phyloP scores from a whole-genome alignment of 2,329 filamentous ascomycete genomes.

The Xylaria polymorpha region DNA sequence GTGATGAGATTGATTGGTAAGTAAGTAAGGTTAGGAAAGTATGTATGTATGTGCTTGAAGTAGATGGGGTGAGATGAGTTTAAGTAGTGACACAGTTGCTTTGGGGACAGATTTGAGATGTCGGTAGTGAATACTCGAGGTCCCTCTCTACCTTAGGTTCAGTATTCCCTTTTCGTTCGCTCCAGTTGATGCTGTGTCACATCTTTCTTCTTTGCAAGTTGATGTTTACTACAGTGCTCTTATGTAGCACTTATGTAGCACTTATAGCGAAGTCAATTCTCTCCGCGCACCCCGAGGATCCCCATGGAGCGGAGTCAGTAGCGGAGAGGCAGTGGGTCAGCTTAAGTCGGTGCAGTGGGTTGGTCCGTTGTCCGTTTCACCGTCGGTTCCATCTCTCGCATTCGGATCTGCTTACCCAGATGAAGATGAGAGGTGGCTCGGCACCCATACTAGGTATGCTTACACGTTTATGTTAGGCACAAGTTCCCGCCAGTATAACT shows the following conservation, averaged over 20 bases:
- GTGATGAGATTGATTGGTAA: not conserved
- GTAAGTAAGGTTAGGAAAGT: no score
- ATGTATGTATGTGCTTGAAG: not conserved
- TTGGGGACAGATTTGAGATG: not conserved
- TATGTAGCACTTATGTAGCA: not conserved
- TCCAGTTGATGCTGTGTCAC: not conserved
- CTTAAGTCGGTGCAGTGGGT: constrained; percentile 12
- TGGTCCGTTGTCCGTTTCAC: constrained; percentile 13
- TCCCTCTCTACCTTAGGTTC: not conserved
- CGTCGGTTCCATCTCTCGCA: constrained; percentile 19
- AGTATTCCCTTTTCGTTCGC: not conserved
- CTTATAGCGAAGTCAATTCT: not conserved
- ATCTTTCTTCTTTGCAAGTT: not conserved
- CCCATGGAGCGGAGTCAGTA: not conserved
- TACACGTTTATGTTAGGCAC: not conserved
- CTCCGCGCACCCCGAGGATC: not conserved
- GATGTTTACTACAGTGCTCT: not conserved
- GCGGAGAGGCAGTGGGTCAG: constrained; percentile 9
- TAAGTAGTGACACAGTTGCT: not conserved
- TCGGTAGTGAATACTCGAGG: not conserved
- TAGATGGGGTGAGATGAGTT: not conserved
- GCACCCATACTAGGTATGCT: not conserved
- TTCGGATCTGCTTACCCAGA: constrained; percentile 14
- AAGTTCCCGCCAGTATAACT: not conserved
- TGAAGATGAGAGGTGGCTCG: not conserved